These are phyloP conservation scores for Ganoderma sinense DNA, from an alignment of 1,284 basidiomycete species.

Conservation along the genomic window DNA sequence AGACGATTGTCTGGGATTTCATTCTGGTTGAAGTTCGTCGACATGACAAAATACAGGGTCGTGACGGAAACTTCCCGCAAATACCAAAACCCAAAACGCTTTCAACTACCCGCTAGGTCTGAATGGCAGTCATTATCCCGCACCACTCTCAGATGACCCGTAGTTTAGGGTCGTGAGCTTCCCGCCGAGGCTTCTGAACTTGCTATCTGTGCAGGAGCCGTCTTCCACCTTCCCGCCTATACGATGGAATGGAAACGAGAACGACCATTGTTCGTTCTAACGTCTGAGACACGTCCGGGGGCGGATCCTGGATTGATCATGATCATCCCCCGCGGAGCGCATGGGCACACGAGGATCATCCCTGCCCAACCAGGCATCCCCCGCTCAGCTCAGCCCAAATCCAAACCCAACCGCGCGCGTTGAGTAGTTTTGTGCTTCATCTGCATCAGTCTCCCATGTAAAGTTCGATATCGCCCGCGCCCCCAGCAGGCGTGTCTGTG, in stretches of 20 bases:
- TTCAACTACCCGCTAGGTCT: too few relatives aligned
- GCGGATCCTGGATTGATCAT: not conserved
- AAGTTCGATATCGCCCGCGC: not conserved
- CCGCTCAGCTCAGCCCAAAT: not conserved
- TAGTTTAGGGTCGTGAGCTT: not conserved
- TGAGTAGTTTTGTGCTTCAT: not conserved
- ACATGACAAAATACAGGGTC: too few relatives aligned
- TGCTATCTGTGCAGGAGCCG: not conserved
- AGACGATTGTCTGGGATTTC: too few relatives aligned
- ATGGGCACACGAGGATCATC: not conserved
- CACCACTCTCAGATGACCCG: not conserved
- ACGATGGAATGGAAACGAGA: not conserved
- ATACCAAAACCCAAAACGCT: too few relatives aligned
- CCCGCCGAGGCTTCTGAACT: not conserved
- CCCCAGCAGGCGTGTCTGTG: not conserved
- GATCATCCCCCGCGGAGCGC: conserved; percentile 1
- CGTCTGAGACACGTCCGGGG: not conserved
- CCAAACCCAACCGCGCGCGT: not conserved
- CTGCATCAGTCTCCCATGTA: not conserved
- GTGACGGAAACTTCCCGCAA: too few relatives aligned
- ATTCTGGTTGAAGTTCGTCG: too few relatives aligned
- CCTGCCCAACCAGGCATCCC: not conserved
- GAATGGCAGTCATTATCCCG: too few relatives aligned
- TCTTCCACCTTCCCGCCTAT: not conserved
- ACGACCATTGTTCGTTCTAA: not conserved